These are phyloP conservation scores for Delphinella strobiligena DNA, from an alignment of 2,329 filamentous ascomycete genomes.

Conservation along the genomic window DNA sequence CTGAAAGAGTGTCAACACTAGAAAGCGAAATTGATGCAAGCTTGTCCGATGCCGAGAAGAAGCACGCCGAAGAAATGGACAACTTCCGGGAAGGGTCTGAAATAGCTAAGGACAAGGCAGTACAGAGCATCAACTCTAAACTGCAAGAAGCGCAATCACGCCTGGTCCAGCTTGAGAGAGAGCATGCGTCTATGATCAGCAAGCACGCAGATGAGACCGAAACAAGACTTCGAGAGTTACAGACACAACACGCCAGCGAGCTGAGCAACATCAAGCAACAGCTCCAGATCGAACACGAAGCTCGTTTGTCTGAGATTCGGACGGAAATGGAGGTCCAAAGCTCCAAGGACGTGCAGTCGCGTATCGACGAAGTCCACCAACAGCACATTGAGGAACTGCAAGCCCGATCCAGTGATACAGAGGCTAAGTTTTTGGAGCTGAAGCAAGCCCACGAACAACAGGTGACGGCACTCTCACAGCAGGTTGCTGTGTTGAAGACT, in stretches of 20 bases:
- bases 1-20: slow-evolving; percentile 11
- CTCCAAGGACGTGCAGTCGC: slow-evolving; percentile 1
- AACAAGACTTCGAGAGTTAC: neutral
- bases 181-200: neutral
- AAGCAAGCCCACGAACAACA: neutral
- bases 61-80: neutral
- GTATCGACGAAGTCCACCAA: neutral
- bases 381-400: slow-evolving; percentile 1
- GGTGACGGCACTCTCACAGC: neutral
- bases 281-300: neutral
- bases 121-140: neutral
- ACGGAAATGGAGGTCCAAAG: neutral
- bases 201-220: neutral
- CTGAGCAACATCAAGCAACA: no score
- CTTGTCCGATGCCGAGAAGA: neutral
- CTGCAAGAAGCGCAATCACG: neutral
- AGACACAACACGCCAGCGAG: neutral
- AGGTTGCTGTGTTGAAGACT: neutral
- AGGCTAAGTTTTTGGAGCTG: slow-evolving; percentile 1
- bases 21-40: neutral
- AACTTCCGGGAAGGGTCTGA: neutral
- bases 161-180: neutral
- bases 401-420: neutral
- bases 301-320: neutral
- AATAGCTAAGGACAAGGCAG: neutral